Conservation (phyloP, 2,329 filamentous ascomycete genomes). For the Metarhizium guizhouense region DNA sequence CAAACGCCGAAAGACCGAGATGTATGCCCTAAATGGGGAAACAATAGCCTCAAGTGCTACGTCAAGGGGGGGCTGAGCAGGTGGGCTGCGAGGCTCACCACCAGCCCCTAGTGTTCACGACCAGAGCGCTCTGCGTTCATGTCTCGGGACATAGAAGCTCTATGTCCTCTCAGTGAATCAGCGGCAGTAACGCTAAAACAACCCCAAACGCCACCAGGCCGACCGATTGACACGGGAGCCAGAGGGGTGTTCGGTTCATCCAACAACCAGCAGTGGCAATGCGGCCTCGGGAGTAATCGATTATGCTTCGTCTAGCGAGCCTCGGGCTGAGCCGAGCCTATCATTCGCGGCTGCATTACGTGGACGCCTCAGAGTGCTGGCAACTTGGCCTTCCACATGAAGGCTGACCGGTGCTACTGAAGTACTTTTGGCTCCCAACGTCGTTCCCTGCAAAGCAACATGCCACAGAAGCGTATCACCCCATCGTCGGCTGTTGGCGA, state of each 20-base stretch:
- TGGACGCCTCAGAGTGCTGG: neutral
- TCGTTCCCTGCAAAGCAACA: neutral
- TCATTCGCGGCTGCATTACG: neutral
- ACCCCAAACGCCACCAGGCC: too few species aligned
- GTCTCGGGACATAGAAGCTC: too few species aligned
- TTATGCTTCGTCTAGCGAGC: neutral
- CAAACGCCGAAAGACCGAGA: neutral
- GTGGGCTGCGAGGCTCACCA: neutral
- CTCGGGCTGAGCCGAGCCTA: neutral
- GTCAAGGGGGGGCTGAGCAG: neutral
- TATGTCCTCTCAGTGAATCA: too few species aligned
- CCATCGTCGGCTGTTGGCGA: constrained; percentile 1
- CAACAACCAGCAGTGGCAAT: too few species aligned
- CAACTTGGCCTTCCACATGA: too few species aligned
- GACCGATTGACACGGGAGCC: too few species aligned
- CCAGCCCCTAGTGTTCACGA: neutral
- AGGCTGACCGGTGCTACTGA: neutral
- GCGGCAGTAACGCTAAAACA: too few species aligned
- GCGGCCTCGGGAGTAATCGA: too few species aligned
- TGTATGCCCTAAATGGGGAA: neutral
- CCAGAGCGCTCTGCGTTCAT: neutral
- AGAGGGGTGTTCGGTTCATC: too few species aligned
- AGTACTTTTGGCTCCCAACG: neutral
- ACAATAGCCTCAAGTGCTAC: neutral
- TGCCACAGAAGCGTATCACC: neutral